Conservation (phyloP, 441 rosid genomes). For the Jatropha podagrica region DNA sequence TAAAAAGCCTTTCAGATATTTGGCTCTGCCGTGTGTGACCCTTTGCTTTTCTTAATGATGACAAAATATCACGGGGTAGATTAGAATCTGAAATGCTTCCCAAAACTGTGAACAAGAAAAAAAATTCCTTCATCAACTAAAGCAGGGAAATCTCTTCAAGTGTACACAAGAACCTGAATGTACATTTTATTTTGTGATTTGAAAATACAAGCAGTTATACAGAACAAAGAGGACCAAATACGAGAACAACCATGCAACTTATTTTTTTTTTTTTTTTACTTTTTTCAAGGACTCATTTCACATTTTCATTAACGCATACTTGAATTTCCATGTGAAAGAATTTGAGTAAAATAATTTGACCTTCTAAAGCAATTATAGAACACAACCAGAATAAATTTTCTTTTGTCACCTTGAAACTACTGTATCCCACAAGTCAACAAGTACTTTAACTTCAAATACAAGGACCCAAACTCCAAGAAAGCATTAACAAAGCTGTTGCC, state of each 20-base stretch:
- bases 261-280: background rate
- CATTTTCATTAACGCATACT: no score
- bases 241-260: background rate
- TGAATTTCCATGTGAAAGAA: no score
- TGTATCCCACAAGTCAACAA: background rate
- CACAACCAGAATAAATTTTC: background rate
- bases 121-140: constrained; percentile 4
- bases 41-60: constrained; percentile 38
- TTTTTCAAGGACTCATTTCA: background rate
- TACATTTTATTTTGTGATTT: background rate
- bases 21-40: constrained; percentile 30
- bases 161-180: background rate
- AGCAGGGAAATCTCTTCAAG: background rate
- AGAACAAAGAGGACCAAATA: no score
- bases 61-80: constrained; percentile 41
- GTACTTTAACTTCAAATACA: background rate
- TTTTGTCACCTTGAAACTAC: background rate
- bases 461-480: background rate
- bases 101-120: constrained; percentile 41
- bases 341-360: no score
- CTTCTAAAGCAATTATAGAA: no score
- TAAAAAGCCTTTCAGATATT: constrained; percentile 46
- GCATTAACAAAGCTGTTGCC: background rate
- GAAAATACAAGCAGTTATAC: no score
- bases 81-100: constrained; percentile 60